Percentiles rank a stretch among this genome's conserved stretches.
These are phyloP conservation scores for Leucocoprinus sp. DNA, from an alignment of 768 basidiomycete genomes.

Conservation along the genomic window DNA sequence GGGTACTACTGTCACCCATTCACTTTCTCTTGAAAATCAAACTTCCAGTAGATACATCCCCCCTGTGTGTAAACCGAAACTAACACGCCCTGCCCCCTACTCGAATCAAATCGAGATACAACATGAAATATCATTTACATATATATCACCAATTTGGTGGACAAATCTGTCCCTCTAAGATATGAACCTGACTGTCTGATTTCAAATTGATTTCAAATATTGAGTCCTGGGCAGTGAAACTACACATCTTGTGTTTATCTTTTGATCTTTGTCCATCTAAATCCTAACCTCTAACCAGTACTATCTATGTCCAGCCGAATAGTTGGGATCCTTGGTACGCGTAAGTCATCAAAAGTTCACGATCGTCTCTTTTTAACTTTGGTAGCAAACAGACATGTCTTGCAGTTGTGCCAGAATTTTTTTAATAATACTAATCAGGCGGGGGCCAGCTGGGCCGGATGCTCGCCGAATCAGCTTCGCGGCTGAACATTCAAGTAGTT, in stretches of 20 bases:
- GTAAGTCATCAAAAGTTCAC: slow-evolving; percentile 21
- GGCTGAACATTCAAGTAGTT: slow-evolving; percentile 75
- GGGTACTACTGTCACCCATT: too few relatives aligned
- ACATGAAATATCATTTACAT: too few relatives aligned
- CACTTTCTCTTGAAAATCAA: too few relatives aligned
- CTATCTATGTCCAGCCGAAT: slow-evolving; percentile 38
- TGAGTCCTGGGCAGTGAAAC: too few relatives aligned
- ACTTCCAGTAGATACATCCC: slow-evolving; percentile 13
- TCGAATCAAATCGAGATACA: slow-evolving; percentile 12
- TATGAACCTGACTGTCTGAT: too few relatives aligned
- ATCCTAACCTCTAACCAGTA: too few relatives aligned
- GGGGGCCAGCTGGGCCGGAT: slow-evolving; percentile 98
- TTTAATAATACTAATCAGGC: slow-evolving; percentile 39
- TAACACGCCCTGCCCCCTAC: slow-evolving; percentile 9
- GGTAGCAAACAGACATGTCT: slow-evolving; percentile 10
- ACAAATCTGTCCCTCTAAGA: too few relatives aligned
- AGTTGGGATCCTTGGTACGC: slow-evolving; percentile 46
- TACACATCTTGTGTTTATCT: too few relatives aligned
- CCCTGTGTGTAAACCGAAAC: slow-evolving; percentile 12
- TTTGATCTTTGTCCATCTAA: too few relatives aligned
- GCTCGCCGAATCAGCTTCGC: slow-evolving; percentile 84
- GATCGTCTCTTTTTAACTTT: slow-evolving; percentile 4
- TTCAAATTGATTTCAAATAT: too few relatives aligned
- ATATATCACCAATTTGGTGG: too few relatives aligned
- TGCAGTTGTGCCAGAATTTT: slow-evolving; percentile 6